A percentile compares a stretch with the other conserved stretches of the same genome.
Conservation (phyloP, 1,284 basidiomycete species). For the Puccinia brachypodii region DNA sequence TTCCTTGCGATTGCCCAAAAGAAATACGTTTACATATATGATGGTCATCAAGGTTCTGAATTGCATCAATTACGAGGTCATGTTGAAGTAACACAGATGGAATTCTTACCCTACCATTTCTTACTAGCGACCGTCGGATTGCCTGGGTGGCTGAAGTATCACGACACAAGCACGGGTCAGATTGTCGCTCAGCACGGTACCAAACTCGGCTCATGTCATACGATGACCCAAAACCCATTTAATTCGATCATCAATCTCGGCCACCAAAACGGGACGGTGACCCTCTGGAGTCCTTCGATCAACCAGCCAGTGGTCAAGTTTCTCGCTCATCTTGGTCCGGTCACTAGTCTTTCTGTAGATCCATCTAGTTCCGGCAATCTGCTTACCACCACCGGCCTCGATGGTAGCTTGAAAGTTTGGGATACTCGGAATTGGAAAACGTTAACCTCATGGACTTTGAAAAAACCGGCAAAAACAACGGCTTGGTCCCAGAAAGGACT, state of each 20-base stretch:
- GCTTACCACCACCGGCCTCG: constrained; percentile 84
- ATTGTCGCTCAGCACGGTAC: constrained; percentile 87
- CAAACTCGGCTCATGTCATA: constrained; percentile 77
- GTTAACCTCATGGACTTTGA: constrained; percentile 32
- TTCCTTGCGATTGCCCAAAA: constrained; percentile 95
- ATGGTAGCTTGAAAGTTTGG: constrained; percentile 89
- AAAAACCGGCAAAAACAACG: constrained; percentile 57
- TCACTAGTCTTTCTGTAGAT: constrained; percentile 78
- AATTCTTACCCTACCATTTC: constrained; percentile 96
- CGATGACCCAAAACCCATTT: constrained; percentile 88
- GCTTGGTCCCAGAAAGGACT: constrained; percentile 69
- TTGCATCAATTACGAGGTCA: constrained; percentile 75
- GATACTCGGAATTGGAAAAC: constrained; percentile 93
- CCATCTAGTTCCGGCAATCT: constrained; percentile 73
- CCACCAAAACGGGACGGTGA: constrained; percentile 82
- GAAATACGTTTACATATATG: constrained; percentile 95
- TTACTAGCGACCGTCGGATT: constrained; percentile 82
- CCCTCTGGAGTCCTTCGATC: constrained; percentile 93
- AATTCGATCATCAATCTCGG: constrained; percentile 91
- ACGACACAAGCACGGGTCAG: constrained; percentile 91
- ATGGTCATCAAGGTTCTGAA: constrained; percentile 81
- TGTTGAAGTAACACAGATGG: constrained; percentile 83
- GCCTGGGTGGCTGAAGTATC: constrained; percentile 88
- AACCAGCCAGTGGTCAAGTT: constrained; percentile 86
- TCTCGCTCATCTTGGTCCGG: constrained; percentile 84